phyloP scores from a whole-genome alignment of 1,284 basidiomycete genomes.

The Ceratobasidium papillatum region DNA sequence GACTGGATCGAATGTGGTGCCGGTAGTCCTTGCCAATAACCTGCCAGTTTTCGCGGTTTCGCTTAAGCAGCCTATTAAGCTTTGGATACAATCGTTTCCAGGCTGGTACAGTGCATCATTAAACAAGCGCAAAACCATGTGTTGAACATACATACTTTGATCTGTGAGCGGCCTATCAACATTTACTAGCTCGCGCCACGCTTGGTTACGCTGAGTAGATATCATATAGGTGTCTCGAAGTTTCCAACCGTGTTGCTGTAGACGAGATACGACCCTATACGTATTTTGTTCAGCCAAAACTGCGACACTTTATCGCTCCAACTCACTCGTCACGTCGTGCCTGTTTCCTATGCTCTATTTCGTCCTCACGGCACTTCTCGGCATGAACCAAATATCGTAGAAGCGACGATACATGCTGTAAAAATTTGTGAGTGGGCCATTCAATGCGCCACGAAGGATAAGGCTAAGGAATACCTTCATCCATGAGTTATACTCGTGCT shows the following conservation, averaged over 20 bases:
- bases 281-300: background rate
- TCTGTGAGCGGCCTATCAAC: conserved; percentile 22
- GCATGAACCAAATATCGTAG: background rate
- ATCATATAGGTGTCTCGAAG: conserved; percentile 9
- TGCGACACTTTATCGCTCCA: background rate
- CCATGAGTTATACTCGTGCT: background rate
- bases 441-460: background rate
- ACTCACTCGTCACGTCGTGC: conserved; percentile 27
- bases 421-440: background rate
- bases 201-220: background rate
- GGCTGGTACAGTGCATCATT: background rate
- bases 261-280: conserved; percentile 8
- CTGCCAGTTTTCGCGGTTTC: background rate
- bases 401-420: conserved; percentile 2
- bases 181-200: conserved; percentile 5
- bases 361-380: background rate
- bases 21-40: background rate
- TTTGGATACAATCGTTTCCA: conserved; percentile 36
- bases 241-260: conserved; percentile 21
- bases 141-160: conserved; percentile 10
- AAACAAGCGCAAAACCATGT: background rate
- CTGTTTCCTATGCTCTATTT: background rate
- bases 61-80: conserved; percentile 16
- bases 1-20: background rate
- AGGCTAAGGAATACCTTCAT: background rate